Conservation (phyloP, 306 rosid genomes). For the Cucurbita argyrosperma region DNA sequence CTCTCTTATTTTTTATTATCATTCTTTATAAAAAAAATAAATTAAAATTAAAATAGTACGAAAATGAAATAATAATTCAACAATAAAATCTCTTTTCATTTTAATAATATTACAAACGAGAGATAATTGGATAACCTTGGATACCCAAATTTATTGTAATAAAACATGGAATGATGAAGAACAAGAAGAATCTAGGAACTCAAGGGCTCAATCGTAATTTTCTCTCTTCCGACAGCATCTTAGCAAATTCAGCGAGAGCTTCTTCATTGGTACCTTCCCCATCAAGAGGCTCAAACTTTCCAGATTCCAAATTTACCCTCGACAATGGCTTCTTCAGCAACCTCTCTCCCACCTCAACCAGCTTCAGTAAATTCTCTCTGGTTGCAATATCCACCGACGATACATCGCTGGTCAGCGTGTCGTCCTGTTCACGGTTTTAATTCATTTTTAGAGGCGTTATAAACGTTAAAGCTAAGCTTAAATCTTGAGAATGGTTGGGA, state of each 20-base stretch:
- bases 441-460: no score
- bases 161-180: neutral
- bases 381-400: neutral
- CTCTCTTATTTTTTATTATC: no score
- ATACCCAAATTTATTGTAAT: neutral
- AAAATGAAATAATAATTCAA: no score
- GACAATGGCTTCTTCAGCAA: neutral
- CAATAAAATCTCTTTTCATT: no score
- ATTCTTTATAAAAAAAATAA: no score
- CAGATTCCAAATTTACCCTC: conserved; percentile 2
- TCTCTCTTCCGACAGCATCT: neutral
- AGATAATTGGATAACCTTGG: no score
- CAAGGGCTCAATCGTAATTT: neutral
- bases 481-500: no score
- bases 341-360: neutral
- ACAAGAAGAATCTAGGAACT: neutral
- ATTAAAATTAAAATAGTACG: no score
- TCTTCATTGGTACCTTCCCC: neutral
- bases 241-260: neutral
- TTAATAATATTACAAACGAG: no score
- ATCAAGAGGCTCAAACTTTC: neutral
- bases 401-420: neutral
- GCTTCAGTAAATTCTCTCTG: neutral
- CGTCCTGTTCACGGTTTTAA: neutral
- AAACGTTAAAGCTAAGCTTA: no score